A percentile compares a stretch with the other conserved stretches of the same genome.
These are phyloP conservation scores for Cercophora sp. DNA, from an alignment of 495 filamentous ascomycete genomes.

Conservation along the genomic window DNA sequence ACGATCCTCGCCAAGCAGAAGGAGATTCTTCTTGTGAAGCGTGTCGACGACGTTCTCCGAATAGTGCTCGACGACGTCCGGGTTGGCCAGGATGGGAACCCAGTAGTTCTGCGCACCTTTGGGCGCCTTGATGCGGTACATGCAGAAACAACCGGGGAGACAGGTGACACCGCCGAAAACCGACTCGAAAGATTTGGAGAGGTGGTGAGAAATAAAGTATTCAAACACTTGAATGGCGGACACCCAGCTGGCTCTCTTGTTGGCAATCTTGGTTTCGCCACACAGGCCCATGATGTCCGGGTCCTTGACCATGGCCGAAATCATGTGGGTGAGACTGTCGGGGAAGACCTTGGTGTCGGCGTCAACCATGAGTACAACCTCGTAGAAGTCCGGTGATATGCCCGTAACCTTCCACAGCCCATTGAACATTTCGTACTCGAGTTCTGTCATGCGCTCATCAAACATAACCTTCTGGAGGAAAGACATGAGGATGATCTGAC, in stretches of 20 bases:
- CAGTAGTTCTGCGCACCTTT: constrained; percentile 99
- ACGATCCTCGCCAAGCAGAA: constrained; percentile 94
- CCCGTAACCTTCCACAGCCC: constrained; percentile 98
- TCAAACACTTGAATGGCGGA: constrained; percentile 99
- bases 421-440: constrained; percentile 99
- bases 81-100: constrained; percentile 98
- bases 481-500: constrained; percentile 98
- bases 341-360: constrained; percentile 99
- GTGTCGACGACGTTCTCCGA: constrained; percentile 99
- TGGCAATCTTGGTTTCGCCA: constrained; percentile 99
- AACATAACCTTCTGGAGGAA: constrained; percentile 99
- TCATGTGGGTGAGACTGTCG: constrained; percentile 96
- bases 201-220: constrained; percentile 98
- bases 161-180: constrained; percentile 99
- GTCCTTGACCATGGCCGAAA: constrained; percentile 98
- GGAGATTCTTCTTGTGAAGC: constrained; percentile 94
- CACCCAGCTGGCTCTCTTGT: constrained; percentile 92
- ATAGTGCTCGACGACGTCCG: constrained; percentile 98
- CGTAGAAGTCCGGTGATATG: constrained; percentile 96
- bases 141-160: constrained; percentile 98
- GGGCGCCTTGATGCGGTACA: constrained; percentile 99
- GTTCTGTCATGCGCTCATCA: constrained; percentile 98
- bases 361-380: constrained; percentile 96
- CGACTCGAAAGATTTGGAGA: constrained; percentile 95
- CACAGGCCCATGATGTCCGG: constrained; percentile 99